Conservation (phyloP, 345 rosid species). For the Sapria himalayana region DNA sequence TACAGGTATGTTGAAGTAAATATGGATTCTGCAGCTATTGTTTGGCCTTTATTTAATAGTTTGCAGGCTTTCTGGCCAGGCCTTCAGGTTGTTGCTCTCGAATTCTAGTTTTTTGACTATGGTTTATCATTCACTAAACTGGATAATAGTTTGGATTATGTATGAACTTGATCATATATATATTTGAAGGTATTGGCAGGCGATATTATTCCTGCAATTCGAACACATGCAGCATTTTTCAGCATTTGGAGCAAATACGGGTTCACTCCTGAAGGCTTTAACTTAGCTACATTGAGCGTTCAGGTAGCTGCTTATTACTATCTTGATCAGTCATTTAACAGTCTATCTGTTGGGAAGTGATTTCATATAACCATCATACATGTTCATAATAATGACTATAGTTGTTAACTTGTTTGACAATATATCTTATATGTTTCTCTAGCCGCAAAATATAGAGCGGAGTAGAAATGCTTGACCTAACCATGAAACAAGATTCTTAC, state of each 20-base stretch:
- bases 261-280: conserved; percentile 91
- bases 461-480: too few relatives aligned
- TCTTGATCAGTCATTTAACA: too few relatives aligned
- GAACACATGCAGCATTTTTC: conserved; percentile 91
- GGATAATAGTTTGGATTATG: not conserved
- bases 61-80: conserved; percentile 99
- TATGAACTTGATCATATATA: conserved; percentile 1
- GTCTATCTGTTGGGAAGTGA: too few relatives aligned
- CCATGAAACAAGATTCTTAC: too few relatives aligned
- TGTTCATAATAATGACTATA: too few relatives aligned
- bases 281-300: conserved; percentile 58
- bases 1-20: conserved; percentile 94
- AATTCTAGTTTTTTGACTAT: not conserved
- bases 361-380: too few relatives aligned
- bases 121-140: conserved; percentile 1
- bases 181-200: conserved; percentile 84
- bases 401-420: too few relatives aligned
- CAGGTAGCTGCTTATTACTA: conserved; percentile 23
- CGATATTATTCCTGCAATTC: conserved; percentile 85
- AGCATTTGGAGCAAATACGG: conserved; percentile 92
- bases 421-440: too few relatives aligned
- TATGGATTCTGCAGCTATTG: conserved; percentile 95
- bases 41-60: conserved; percentile 92
- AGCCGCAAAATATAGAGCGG: too few relatives aligned
- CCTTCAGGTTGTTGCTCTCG: conserved; percentile 48